Evolutionary conservation across 257 asterid genomes (phyloP), one percentile per base, ranked within the genome.

Genomic region (Coffea canephora): DNA sequence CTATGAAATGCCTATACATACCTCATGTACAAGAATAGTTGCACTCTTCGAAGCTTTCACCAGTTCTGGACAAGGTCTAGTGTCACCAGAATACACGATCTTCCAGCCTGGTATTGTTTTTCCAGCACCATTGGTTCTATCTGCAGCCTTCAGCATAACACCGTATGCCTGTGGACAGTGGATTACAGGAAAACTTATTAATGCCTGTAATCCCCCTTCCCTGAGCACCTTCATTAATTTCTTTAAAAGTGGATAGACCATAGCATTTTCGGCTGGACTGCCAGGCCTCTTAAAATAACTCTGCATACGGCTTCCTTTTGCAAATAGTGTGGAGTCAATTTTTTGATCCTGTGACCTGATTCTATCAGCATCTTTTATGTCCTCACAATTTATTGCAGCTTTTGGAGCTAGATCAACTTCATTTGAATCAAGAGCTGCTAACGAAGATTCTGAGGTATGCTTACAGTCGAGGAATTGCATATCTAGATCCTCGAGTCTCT

Each of bases 111-210:
- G 97, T 48, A 91, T 86, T 66, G 82, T 87, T 76, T 92, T 93
- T 39, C 97, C 96, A 0, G 75, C 82, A 8, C 79, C 45, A 79
- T 89, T 90, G 27, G 86, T 55, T 88, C 96, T 89, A 71, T 82
- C 81, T 6, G 93, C 74, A 5, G 95, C 97, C 91, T 91, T 87
- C 76, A 94, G 77, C 13, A 46, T 87, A 1, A 91, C 91, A 27
- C 99, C 98, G 81, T 79, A 92, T 9, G 99, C 93, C 80, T 92
- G 97, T 7, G 96, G 95, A 64, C 99, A 96, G 82, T 93, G 99
- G 73, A 96, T 80, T 49, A 94, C 98, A 0, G 97, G 98, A 48
- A 96, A 89, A 88, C 98, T 96, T 49, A 86, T 80, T 64, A 96
- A 76, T 1, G 87, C 83, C 77, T 91, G 91, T 78, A 96, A 73